These are phyloP conservation scores for Entophlyctis luteolus DNA, from an alignment of 192 early-diverging fungal species.

Conservation along the genomic window DNA sequence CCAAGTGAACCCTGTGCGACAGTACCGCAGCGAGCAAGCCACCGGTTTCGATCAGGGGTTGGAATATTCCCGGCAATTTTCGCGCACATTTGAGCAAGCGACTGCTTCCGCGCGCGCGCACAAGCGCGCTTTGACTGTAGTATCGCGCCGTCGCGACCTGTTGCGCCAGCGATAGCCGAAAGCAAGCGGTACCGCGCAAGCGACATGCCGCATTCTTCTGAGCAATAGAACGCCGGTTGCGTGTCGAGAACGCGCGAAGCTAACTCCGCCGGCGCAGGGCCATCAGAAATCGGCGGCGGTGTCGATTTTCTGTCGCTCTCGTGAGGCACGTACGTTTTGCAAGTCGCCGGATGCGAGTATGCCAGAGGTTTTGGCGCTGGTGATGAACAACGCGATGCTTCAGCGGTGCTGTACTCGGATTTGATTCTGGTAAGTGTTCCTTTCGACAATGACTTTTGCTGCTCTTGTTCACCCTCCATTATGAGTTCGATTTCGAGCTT, in stretches of 20 bases:
- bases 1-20: no score
- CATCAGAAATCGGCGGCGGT: no score
- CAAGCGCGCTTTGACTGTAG: no score
- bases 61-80: not conserved
- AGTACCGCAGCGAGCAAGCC: no score
- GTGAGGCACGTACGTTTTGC: constrained; percentile 10
- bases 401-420: not conserved
- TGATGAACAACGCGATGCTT: not conserved
- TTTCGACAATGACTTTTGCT: no score
- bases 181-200: not conserved
- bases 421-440: not conserved
- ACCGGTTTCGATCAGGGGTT: no score
- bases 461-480: no score
- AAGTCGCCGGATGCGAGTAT: constrained; percentile 5
- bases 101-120: no score
- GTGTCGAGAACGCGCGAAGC: not conserved
- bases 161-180: not conserved
- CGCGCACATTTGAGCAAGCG: no score
- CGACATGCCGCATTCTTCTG: not conserved
- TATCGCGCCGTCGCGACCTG: no score
- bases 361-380: not conserved
- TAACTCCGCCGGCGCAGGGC: not conserved
- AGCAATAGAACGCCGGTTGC: not conserved
- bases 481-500: constrained; percentile 15
- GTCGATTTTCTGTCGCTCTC: constrained; percentile 3